Evolutionary conservation across 2,329 filamentous ascomycete genomes (phyloP).

Genomic region (Dothistroma pini): DNA sequence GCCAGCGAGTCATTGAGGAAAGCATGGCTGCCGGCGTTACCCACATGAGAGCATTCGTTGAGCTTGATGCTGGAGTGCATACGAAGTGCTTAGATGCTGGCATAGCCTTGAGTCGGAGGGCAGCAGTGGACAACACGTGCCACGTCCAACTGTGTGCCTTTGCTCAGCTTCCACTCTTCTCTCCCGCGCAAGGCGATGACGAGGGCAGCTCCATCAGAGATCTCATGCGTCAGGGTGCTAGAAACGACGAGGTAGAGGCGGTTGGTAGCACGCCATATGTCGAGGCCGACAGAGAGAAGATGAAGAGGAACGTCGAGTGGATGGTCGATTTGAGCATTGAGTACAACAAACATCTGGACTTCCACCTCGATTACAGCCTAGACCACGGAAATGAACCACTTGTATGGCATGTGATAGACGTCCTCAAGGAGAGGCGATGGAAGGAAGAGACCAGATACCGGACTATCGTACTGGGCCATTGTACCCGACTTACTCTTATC

Average conservation of each 20-base stretch:
- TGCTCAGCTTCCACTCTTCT: conserved; percentile 66
- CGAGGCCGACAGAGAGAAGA: conserved; percentile 50
- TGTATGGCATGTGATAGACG: conserved; percentile 53
- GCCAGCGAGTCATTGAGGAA: conserved; percentile 62
- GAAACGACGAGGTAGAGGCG: conserved; percentile 50
- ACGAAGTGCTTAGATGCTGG: conserved; percentile 57
- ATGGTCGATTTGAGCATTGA: conserved; percentile 54
- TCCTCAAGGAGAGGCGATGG: conserved; percentile 53
- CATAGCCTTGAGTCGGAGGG: conserved; percentile 48
- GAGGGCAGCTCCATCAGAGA: conserved; percentile 49
- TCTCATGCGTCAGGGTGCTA: conserved; percentile 48
- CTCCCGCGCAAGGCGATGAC: conserved; percentile 38
- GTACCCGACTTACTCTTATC: conserved; percentile 62
- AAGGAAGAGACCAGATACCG: conserved; percentile 36
- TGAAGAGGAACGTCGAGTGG: conserved; percentile 60
- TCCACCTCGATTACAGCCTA: conserved; percentile 69
- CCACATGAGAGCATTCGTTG: conserved; percentile 66
- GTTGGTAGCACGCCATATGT: conserved; percentile 69
- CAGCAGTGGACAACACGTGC: conserved; percentile 51
- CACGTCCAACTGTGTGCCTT: conserved; percentile 66
- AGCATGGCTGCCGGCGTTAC: conserved; percentile 64
- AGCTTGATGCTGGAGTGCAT: conserved; percentile 61
- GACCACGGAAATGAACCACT: conserved; percentile 49
- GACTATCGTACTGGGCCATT: conserved; percentile 63
- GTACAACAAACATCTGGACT: conserved; percentile 58